A percentile compares a stretch with the other conserved stretches of the same genome.
Evolutionary conservation across 805 yeast species (phyloP).

Genomic region (Kodamaea laetipori): DNA sequence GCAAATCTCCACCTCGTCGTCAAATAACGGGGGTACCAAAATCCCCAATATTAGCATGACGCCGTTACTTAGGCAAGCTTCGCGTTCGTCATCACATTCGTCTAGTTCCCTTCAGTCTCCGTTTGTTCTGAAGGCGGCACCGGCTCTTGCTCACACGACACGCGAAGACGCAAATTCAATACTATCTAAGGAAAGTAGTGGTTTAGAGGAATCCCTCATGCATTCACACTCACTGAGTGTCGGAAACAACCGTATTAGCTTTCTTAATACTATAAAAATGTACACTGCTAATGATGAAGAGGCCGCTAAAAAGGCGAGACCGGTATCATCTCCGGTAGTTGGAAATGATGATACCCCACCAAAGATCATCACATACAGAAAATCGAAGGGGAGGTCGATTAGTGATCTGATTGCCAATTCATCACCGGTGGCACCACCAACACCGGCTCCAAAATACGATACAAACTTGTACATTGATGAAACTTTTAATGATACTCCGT

Average conservation of each 20-base stretch:
- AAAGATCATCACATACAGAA: slow-evolving; percentile 41
- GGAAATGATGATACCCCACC: slow-evolving; percentile 27
- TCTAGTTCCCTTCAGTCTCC: slow-evolving; percentile 36
- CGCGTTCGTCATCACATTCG: slow-evolving; percentile 19
- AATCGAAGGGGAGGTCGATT: slow-evolving; percentile 31
- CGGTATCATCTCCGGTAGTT: slow-evolving; percentile 5
- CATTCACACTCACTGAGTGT: slow-evolving; percentile 3
- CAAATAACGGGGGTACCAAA: slow-evolving; percentile 7
- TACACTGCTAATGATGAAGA: slow-evolving; percentile 9
- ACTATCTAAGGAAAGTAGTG: slow-evolving; percentile 22
- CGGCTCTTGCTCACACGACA: slow-evolving; percentile 28
- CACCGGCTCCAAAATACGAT: slow-evolving; percentile 30
- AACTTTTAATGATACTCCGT: slow-evolving; percentile 56
- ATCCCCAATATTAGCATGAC: slow-evolving; percentile 3
- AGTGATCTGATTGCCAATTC: slow-evolving; percentile 26
- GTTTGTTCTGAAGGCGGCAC: slow-evolving; percentile 30
- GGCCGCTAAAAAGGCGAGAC: slow-evolving; percentile 1
- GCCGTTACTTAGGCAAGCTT: slow-evolving; percentile 4
- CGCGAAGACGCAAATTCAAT: slow-evolving; percentile 26
- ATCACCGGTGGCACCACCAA: slow-evolving; percentile 6
- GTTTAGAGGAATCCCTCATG: slow-evolving; percentile 7
- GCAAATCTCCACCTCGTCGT: slow-evolving; percentile 12
- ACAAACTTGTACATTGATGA: slow-evolving; percentile 57
- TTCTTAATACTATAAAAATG: slow-evolving; percentile 14
- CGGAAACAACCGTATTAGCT: slow-evolving; percentile 9